These are phyloP conservation scores for Metschnikowia proteae DNA, from an alignment of 805 yeast species.

Conservation along the genomic window DNA sequence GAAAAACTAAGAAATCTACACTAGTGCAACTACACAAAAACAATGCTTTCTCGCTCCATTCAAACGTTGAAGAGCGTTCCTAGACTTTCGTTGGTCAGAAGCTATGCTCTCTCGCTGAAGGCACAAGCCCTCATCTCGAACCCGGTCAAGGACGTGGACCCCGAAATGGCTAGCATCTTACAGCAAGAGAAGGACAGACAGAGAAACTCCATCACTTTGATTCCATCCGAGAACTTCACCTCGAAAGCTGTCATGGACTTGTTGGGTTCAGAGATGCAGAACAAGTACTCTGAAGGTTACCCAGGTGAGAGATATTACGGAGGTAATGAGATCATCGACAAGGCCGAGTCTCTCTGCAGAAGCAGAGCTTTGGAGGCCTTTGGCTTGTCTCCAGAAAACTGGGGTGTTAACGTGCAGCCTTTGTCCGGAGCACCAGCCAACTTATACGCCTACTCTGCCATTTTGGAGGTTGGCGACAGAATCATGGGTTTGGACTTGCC, in stretches of 20 bases:
- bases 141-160: slow-evolving; percentile 65
- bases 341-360: slow-evolving; percentile 86
- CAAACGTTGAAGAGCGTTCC: slow-evolving; percentile 25
- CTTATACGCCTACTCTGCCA: slow-evolving; percentile 84
- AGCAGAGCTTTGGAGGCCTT: slow-evolving; percentile 86
- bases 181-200: slow-evolving; percentile 79
- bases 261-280: slow-evolving; percentile 93
- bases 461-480: slow-evolving; percentile 86
- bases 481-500: slow-evolving; percentile 97
- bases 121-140: slow-evolving; percentile 66
- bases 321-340: slow-evolving; percentile 93
- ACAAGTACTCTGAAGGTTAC: slow-evolving; percentile 97
- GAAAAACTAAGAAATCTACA: not conserved
- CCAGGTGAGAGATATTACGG: slow-evolving; percentile 98
- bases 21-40: not conserved
- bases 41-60: slow-evolving; percentile 29
- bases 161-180: slow-evolving; percentile 79
- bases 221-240: slow-evolving; percentile 95
- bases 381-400: slow-evolving; percentile 64
- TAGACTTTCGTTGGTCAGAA: slow-evolving; percentile 10
- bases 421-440: slow-evolving; percentile 97
- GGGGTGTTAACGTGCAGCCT: slow-evolving; percentile 98
- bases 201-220: slow-evolving; percentile 84
- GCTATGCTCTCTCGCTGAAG: slow-evolving; percentile 62
- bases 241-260: slow-evolving; percentile 92